Evolutionary conservation across 805 yeast genomes (phyloP).

Genomic region (Teunomyces pallodes): DNA sequence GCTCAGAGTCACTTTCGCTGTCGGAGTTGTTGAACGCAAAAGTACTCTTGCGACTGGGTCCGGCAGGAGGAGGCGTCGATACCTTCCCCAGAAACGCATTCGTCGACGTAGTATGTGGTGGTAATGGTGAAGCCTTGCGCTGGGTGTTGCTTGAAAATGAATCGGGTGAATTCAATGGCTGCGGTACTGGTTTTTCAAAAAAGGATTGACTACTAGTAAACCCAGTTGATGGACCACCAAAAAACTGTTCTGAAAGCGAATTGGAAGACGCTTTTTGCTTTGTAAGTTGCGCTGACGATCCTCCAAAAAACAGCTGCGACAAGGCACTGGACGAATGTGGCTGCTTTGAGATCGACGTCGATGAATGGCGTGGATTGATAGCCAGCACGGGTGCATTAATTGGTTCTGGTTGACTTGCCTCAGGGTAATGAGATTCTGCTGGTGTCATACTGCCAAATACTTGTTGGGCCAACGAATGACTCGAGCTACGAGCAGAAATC

Average conservation of each 20-base stretch:
- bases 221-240: conserved; percentile 7
- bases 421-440: conserved; percentile 20
- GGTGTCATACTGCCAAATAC: conserved; percentile 27
- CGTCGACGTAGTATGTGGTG: conserved; percentile 43
- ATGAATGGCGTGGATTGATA: conserved; percentile 35
- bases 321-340: conserved; percentile 41
- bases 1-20: conserved; percentile 21
- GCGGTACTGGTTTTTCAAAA: conserved; percentile 3
- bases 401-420: conserved; percentile 21
- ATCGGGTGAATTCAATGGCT: conserved; percentile 7
- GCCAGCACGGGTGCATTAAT: conserved; percentile 22
- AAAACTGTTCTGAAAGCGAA: conserved; percentile 21
- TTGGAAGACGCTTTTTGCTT: conserved; percentile 10
- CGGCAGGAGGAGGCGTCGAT: conserved; percentile 17
- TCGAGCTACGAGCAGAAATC: conserved; percentile 37
- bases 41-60: conserved; percentile 14
- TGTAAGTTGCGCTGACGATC: conserved; percentile 11
- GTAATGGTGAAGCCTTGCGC: conserved; percentile 38
- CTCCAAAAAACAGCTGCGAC: conserved; percentile 37
- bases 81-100: conserved; percentile 37
- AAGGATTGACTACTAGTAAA: neutral
- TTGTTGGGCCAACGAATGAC: conserved; percentile 44
- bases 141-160: conserved; percentile 19
- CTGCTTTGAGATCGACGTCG: conserved; percentile 38
- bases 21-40: conserved; percentile 38